Conservation (phyloP, 768 basidiomycete species). For the Suillus placidus region DNA sequence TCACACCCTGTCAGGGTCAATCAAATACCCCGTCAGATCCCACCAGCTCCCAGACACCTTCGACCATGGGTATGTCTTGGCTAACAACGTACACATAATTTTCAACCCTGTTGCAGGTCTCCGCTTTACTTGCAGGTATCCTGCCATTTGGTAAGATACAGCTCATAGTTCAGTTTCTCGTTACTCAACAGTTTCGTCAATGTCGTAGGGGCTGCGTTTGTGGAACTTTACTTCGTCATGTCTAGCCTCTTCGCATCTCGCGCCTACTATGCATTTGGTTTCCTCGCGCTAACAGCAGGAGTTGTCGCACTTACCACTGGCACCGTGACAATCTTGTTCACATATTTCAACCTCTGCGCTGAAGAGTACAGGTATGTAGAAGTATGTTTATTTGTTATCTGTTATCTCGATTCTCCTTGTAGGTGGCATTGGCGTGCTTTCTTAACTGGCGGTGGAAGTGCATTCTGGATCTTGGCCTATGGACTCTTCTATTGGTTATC, state of each 20-base stretch:
- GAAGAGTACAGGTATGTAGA: slow-evolving; percentile 83
- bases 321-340: slow-evolving; percentile 86
- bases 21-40: slow-evolving; percentile 95
- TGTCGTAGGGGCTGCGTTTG: slow-evolving; percentile 83
- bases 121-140: slow-evolving; percentile 84
- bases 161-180: background rate
- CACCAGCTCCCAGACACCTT: slow-evolving; percentile 83
- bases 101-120: slow-evolving; percentile 44
- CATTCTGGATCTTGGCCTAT: slow-evolving; percentile 82
- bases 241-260: slow-evolving; percentile 90
- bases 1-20: slow-evolving; percentile 88
- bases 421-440: slow-evolving; percentile 99
- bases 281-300: slow-evolving; percentile 82
- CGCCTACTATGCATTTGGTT: slow-evolving; percentile 96
- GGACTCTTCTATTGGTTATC: slow-evolving; percentile 89
- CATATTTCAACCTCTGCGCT: slow-evolving; percentile 89
- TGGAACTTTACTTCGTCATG: slow-evolving; percentile 91
- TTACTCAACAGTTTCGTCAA: slow-evolving; percentile 9
- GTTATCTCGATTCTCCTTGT: background rate
- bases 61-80: slow-evolving; percentile 65
- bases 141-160: slow-evolving; percentile 81
- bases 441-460: slow-evolving; percentile 87
- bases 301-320: slow-evolving; percentile 88
- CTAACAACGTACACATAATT: slow-evolving; percentile 8
- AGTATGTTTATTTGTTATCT: background rate